Evolutionary conservation across 495 filamentous ascomycete genomes (phyloP).

Genomic region (Talaromyces adpressus): DNA sequence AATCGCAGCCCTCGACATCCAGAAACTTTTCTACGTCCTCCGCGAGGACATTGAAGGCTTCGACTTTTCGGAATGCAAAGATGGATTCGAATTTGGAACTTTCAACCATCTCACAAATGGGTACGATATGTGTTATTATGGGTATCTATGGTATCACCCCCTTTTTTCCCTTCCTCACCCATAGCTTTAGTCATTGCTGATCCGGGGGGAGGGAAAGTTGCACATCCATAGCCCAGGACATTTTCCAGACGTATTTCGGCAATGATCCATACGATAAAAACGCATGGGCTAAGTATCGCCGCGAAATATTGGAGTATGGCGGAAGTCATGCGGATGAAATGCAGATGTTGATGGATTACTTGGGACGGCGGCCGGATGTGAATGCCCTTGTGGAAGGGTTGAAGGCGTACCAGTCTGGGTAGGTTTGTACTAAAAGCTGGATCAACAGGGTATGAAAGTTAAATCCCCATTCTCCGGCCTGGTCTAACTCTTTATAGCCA

Average conservation of each 20-base stretch:
- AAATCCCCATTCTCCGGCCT: too few species aligned
- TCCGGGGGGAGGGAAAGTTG: not conserved
- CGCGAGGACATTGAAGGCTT: not conserved
- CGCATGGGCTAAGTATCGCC: not conserved
- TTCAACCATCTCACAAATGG: not conserved
- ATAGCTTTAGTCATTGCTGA: not conserved
- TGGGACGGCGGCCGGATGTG: not conserved
- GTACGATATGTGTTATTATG: not conserved
- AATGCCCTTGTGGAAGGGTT: not conserved
- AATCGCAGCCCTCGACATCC: not conserved
- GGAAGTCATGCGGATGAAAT: not conserved
- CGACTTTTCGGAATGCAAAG: not conserved
- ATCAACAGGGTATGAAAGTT: too few species aligned
- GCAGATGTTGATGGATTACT: not conserved
- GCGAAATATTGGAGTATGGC: not conserved
- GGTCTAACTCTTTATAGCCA: too few species aligned
- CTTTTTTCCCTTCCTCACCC: too few species aligned
- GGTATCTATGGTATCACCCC: not conserved
- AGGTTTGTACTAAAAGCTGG: too few species aligned
- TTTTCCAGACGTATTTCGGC: not conserved
- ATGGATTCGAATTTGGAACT: not conserved
- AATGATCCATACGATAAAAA: not conserved
- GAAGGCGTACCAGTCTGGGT: too few species aligned
- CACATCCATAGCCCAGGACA: not conserved
- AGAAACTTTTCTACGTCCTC: not conserved